Evolutionary conservation across 179 eudicot species (phyloP).

Genomic region (Actinidia chinensis): DNA sequence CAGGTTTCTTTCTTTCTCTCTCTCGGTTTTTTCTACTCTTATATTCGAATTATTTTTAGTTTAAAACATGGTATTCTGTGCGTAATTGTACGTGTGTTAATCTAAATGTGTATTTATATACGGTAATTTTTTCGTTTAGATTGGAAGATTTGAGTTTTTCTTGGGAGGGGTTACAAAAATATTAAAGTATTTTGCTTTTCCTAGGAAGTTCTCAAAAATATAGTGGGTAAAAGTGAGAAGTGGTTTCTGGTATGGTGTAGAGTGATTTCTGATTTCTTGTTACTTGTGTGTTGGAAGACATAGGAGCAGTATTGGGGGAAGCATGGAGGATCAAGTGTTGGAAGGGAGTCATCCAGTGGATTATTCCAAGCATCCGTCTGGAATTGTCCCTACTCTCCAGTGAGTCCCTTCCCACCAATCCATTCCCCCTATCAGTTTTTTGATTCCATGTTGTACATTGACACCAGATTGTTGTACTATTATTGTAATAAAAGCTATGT

Average conservation of each 20-base stretch:
- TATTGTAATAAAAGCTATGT: too few species aligned
- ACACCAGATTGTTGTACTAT: not conserved
- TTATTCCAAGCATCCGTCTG: slow-evolving; percentile 71
- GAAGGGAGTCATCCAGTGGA: slow-evolving; percentile 85
- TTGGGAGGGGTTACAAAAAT: not conserved
- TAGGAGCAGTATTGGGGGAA: slow-evolving; percentile 21
- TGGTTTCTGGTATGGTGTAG: not conserved
- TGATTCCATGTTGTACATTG: not conserved
- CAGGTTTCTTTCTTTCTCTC: not conserved
- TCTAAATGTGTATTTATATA: too few species aligned
- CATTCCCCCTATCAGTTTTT: slow-evolving; percentile 3
- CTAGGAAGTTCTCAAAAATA: not conserved
- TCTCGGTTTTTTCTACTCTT: too few species aligned
- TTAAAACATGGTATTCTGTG: too few species aligned
- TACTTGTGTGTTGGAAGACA: slow-evolving; percentile 2
- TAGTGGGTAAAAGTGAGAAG: not conserved
- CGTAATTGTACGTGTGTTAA: too few species aligned
- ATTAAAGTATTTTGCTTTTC: not conserved
- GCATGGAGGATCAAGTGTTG: slow-evolving; percentile 70
- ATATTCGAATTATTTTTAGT: too few species aligned
- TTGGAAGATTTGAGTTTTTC: not conserved
- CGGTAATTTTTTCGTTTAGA: too few species aligned
- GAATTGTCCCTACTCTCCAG: slow-evolving; percentile 82
- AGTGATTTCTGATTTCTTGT: not conserved
- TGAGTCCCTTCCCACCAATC: slow-evolving; percentile 34